These are phyloP conservation scores for Sclerotinia subarctica DNA, from an alignment of 2,329 filamentous ascomycete species.

Conservation along the genomic window DNA sequence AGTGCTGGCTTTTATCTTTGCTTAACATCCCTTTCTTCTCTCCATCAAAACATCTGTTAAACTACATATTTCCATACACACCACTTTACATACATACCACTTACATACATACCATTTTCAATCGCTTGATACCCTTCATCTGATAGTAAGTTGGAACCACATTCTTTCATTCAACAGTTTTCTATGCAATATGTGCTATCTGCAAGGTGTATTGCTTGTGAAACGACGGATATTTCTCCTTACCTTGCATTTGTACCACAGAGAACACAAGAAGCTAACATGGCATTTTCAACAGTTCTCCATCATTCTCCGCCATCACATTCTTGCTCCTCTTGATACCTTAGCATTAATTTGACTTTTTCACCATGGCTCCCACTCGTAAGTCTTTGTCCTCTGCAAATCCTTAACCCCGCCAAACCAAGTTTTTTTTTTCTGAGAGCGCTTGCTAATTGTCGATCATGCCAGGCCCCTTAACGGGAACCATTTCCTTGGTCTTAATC, in stretches of 20 bases:
- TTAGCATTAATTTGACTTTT: background rate
- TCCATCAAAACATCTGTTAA: background rate
- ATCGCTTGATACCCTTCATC: background rate
- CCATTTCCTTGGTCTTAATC: slow-evolving; percentile 58
- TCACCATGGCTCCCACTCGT: background rate
- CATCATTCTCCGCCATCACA: background rate
- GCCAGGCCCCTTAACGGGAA: slow-evolving; percentile 53
- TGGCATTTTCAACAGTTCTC: background rate
- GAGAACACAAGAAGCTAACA: slow-evolving; percentile 9
- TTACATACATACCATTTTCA: too few species aligned
- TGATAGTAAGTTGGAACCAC: background rate
- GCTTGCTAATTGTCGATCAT: background rate
- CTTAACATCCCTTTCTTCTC: background rate
- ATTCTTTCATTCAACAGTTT: background rate
- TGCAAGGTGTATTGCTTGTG: background rate
- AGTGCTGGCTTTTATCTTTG: too few species aligned
- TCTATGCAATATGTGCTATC: background rate
- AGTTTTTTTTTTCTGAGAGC: too few species aligned
- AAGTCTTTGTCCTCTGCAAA: background rate
- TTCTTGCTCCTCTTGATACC: slow-evolving; percentile 6
- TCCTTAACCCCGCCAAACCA: background rate
- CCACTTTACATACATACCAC: background rate
- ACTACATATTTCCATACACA: too few species aligned
- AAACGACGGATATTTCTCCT: background rate
- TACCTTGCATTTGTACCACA: background rate